Percentiles rank a stretch among this genome's conserved stretches.
Evolutionary conservation across 768 basidiomycete genomes (phyloP).

Genomic region (Leucosporidium yakuticum): DNA sequence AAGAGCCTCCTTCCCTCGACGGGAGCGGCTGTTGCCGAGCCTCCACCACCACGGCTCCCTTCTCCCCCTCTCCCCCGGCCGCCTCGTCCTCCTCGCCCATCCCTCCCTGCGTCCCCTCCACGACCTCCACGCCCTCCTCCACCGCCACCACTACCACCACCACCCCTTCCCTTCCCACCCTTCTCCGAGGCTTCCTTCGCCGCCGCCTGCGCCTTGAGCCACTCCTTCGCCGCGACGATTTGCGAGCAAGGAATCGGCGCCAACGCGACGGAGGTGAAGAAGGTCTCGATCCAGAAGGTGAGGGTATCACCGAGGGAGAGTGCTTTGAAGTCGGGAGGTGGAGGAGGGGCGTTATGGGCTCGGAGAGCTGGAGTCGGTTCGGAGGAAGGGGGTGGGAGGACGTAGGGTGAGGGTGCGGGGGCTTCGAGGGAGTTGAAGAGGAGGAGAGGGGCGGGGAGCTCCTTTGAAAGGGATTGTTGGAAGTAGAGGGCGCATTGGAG

Average conservation of each 20-base stretch:
- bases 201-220: constrained; percentile 11
- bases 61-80: not conserved
- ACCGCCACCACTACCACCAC: not conserved
- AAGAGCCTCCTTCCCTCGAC: too few relatives aligned
- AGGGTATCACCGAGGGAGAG: constrained; percentile 27
- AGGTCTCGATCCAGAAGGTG: constrained; percentile 18
- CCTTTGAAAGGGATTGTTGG: not conserved
- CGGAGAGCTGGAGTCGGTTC: not conserved
- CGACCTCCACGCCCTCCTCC: not conserved
- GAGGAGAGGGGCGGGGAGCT: too few relatives aligned
- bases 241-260: not conserved
- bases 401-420: not conserved
- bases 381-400: not conserved
- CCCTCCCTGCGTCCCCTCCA: not conserved
- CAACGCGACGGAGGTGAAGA: constrained; percentile 10
- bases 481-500: constrained; percentile 30
- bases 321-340: constrained; percentile 14
- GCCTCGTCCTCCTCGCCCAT: not conserved
- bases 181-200: not conserved
- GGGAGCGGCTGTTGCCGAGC: too few relatives aligned
- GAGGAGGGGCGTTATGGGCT: not conserved
- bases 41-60: not conserved
- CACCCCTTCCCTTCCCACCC: not conserved
- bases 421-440: not conserved
- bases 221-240: constrained; percentile 9